Base-by-base conservation (phyloP, 2,329 filamentous ascomycete genomes). In the Mycosphaerelloides madeirae region DNA sequence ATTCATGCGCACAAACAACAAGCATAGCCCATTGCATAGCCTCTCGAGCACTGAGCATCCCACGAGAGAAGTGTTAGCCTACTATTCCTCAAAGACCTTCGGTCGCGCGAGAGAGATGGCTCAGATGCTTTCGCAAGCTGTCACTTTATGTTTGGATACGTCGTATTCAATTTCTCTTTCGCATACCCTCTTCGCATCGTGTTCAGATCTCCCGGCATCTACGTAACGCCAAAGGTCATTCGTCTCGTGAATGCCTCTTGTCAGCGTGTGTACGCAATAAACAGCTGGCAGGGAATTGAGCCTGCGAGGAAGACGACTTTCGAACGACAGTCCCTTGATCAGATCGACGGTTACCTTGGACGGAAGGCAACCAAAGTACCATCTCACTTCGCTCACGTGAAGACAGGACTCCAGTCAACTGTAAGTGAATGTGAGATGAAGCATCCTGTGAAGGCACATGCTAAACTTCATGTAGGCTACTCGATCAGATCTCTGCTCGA, bases 1-100 rank as follows among this genome's bases (percentile, higher is more conserved):
- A 31, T 40, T 29, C n/a, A 18, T 40, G 38, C 38, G 28, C n/a
- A 29, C 38, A 29, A 40, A 31, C 38, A 31, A 29, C 8, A 20
- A 28, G 16, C 36, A 37, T 38, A 29, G 36, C 20, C 36, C 13
- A 3, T 25, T 32, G 31, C 38, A 40, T 40, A 40, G 38, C 38
- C 38, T 28, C 28, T 14, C 8, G 20, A 32, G 15, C 13, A 32
- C 31, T 16, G 6, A 32, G 31, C 31, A n/a, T 6, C 13, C 6
- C 13, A n/a, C 6, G 6, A 6, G 13, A 5, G 31, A n/a, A n/a
- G 6, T 16, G 13, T 5, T 32, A 14, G 13, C 6, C 31, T 32
- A 14, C 13, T 32, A 16, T 16, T 32, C 13, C 31, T 25, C 22
- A 25, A 25, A 25, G 22, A 32, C 6, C 15, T n/a, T n/a, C 15